Evolutionary conservation across 148 eudicot genomes (phyloP).

Genomic region (Linanthus parryae): DNA sequence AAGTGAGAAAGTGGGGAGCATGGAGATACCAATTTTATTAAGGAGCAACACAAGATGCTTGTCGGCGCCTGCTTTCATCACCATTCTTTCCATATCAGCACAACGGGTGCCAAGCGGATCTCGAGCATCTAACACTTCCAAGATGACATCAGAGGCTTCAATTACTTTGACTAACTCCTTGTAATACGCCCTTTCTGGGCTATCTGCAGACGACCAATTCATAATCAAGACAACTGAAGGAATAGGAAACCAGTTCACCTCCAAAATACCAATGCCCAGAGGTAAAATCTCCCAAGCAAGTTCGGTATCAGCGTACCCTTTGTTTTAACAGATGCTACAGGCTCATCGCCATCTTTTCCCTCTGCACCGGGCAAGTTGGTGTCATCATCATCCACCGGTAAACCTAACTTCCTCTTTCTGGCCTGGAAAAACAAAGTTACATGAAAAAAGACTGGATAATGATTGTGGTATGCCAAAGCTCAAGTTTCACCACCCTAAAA

Average conservation of each 20-base stretch:
- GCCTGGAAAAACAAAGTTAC: constrained; percentile 63
- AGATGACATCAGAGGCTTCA: constrained; percentile 90
- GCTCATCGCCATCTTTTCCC: constrained; percentile 23
- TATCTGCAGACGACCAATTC: constrained; percentile 40
- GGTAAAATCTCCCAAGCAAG: background rate
- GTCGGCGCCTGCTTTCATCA: constrained; percentile 59
- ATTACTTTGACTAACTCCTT: constrained; percentile 94
- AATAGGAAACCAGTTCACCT: background rate
- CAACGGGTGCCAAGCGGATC: constrained; percentile 97
- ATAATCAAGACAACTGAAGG: constrained; percentile 2
- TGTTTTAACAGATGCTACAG: constrained; percentile 25
- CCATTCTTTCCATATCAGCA: constrained; percentile 88
- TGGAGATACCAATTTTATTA: constrained; percentile 71
- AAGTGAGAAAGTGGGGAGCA: background rate
- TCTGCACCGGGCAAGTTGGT: constrained; percentile 23
- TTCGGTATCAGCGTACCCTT: constrained; percentile 34
- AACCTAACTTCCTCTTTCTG: constrained; percentile 68
- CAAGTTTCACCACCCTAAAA: too few species aligned
- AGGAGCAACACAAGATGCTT: constrained; percentile 90
- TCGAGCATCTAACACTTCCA: constrained; percentile 98
- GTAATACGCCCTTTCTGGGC: constrained; percentile 81
- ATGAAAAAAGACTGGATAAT: too few species aligned
- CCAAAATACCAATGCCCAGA: background rate
- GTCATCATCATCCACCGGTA: constrained; percentile 48
- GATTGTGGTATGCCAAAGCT: too few species aligned